Base-by-base conservation (phyloP, 2,329 filamentous ascomycete genomes). In the Hypoxylon sp. region DNA sequence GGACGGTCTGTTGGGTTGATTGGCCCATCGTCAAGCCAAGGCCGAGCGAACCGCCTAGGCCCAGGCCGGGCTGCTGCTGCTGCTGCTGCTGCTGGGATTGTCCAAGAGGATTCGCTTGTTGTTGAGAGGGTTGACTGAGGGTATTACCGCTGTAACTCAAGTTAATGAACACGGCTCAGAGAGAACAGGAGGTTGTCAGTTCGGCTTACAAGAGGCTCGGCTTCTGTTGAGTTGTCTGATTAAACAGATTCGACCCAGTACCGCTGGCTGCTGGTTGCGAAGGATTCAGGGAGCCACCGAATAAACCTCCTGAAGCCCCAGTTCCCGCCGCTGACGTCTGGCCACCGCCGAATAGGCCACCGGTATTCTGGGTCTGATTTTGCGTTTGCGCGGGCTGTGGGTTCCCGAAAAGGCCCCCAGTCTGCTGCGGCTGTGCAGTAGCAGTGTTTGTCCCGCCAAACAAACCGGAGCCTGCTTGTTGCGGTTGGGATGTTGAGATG, bases 1-100 rank as follows among this genome's bases (percentile, higher is more conserved):
- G 89, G 14, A 89, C 84, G 12, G 82, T 83, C 70, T 86, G 84
- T 68, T 86, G 84, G 52, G 83, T 80, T 56, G 73, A 78, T 70
- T 85, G 84, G 59, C 84, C 84, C 76, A 87, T 81, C 30, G 78
- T 81, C 22, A 81, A 69, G 32, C 78, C 78, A 20, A 76, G 67
- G 22, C 74, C 73, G 20, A 76, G 67, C 12, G 73, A 72, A 18
- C 64, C 62, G 20, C 72, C 72, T 14, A 75, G 60, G n/a, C 71
- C 67, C 18, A 72, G 11, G 63, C 45, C 22, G 59, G 70, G 33
- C 52, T 72, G 70, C 50, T 72, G 70, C 50, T 73, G 33, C 52
- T 72, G 70, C 50, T 72, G 70, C 50, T 73, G 70, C 40, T 70
- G 67, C 38, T 72, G 73, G 3, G 64, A 51, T 40, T 73, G 73